Base-by-base conservation (phyloP, 2,329 filamentous ascomycete genomes). In the Curvularia sp. region DNA sequence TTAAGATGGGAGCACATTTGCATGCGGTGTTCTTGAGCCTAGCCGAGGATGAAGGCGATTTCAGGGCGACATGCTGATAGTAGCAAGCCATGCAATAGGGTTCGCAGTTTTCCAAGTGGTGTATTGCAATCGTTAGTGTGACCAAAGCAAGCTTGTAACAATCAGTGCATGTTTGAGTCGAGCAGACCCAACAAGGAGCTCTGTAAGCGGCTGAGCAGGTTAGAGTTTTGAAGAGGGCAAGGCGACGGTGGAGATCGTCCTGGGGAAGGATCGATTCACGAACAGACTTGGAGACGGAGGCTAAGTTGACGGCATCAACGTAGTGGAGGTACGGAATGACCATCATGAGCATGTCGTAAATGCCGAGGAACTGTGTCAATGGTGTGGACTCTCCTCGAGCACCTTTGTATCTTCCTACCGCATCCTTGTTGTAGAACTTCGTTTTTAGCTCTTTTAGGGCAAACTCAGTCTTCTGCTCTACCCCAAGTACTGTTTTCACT, bases 311-410 rank as follows among this genome's bases (percentile, higher is more conserved):
- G 15, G 73, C 35, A 57, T 75, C 72, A 10, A 52, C 18, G 58
- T 68, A 73, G 55, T 75, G 71, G 2, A 74, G 61, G n/a, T 73
- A n/a, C 38, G 64, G 39, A 3, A 58, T 50, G 31, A 74, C 62
- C 4, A 66, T 51, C 15, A 75, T 65, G 3, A 75, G 57, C 41
- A 75, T 68, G 46, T 75, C 72, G 53, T 74, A 75, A 20, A 67
- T 61, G n/a, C 57, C 46, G n/a, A 75, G 52, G 38, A 75, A 73
- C 3, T 67, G 59, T 10, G 71, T 55, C 5, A 75, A 56, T n/a
- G 47, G 48, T 3, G 52, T 61, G 13, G 60, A 43, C 22, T 50
- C 46, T 4, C 62, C 63, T 0, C 10, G 24, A 4, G 33, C 33
- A 24, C 55, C 47, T 42, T 58, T 30, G 8, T 60, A 62, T 18